phyloP scores from a whole-genome alignment of 495 filamentous ascomycete species.

The Penicillium macrosclerotiorum region DNA sequence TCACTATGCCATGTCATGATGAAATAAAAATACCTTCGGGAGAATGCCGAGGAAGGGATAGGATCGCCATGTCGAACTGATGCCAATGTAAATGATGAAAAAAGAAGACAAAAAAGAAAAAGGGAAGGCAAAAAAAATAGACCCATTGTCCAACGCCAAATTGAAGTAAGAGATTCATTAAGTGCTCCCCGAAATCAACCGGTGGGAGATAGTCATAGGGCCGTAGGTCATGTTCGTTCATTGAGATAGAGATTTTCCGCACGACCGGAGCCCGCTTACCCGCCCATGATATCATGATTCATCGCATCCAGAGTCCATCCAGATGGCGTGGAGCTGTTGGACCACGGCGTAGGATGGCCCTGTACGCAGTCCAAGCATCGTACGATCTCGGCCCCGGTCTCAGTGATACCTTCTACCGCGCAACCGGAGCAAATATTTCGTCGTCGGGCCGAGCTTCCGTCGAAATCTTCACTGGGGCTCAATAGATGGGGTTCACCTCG shows the following conservation, averaged over 20 bases:
- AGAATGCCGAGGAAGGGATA: neutral
- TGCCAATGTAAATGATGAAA: neutral
- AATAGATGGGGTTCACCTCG: constrained; percentile 4
- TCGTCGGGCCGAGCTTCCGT: constrained; percentile 1
- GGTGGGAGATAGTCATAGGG: neutral
- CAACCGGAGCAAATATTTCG: constrained; percentile 42
- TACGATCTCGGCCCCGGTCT: constrained; percentile 37
- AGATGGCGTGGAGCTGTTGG: constrained; percentile 3
- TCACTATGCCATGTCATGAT: constrained; percentile 16
- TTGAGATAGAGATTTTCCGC: neutral
- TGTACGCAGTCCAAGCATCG: constrained; percentile 40
- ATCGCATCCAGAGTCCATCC: constrained; percentile 18
- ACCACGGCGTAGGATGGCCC: constrained; percentile 12
- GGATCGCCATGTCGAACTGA: neutral
- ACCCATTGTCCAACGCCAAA: neutral
- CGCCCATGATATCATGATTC: constrained; percentile 3
- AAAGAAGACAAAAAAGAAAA: neutral
- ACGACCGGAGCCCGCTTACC: neutral
- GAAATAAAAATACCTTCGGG: neutral
- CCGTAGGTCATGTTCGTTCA: neutral
- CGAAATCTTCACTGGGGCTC: constrained; percentile 3
- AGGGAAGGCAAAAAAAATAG: neutral
- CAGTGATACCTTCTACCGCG: constrained; percentile 43
- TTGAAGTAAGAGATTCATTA: neutral
- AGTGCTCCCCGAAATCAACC: neutral